Base-by-base conservation (phyloP, 1,139 yeast genomes). In the Fermentozyma sake region DNA sequence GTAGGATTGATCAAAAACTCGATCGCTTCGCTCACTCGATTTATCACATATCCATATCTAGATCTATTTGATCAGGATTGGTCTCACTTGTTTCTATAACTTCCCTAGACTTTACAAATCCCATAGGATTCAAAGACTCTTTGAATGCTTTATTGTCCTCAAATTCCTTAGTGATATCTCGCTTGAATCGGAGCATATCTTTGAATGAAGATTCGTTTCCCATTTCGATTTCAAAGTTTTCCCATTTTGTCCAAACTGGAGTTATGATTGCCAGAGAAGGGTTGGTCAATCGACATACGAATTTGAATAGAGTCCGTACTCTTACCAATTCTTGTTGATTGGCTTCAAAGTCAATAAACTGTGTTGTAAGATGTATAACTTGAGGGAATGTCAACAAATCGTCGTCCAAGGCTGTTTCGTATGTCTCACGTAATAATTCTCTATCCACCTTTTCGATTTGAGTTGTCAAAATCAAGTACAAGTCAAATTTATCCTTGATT, bases 151-250 rank as follows among this genome's bases (percentile, higher is more conserved):
- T 31, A 16, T 54, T 48, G 4, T 58, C 63, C 21, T 54, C 61
- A n/a, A 68, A 61, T 26, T 69, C 60, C 27, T 36, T 32, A 10
- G 27, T 29, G 3, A 49, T 34, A 3, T 27, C 30, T 24, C 89
- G 63, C 48, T 79, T 83, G 41, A 68, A 61, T 26, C 80, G 61
- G 13, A 87, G 53, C 89, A 86, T 81, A 10, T 78, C 81, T 42
- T 82, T 86, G 52, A 73, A 86, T 0, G 83, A 73, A 2, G 64
- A 67, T 44, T 83, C 94, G 36, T 71, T 61, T 2, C 96, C 96
- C 48, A 73, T 45, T 12, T 71, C 63, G 20, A 84, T 50, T 47
- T 87, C 96, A 51, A 86, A 85, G 8, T 61, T 52, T 33, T 79
- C 81, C 95, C 95, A 87, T 22, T 56, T 53, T 2, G 55, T 52